Percentiles rank a stretch among this genome's conserved stretches.
Evolutionary conservation across 2,329 filamentous ascomycete genomes (phyloP).

Genomic region (Aplosporella prunicola): DNA sequence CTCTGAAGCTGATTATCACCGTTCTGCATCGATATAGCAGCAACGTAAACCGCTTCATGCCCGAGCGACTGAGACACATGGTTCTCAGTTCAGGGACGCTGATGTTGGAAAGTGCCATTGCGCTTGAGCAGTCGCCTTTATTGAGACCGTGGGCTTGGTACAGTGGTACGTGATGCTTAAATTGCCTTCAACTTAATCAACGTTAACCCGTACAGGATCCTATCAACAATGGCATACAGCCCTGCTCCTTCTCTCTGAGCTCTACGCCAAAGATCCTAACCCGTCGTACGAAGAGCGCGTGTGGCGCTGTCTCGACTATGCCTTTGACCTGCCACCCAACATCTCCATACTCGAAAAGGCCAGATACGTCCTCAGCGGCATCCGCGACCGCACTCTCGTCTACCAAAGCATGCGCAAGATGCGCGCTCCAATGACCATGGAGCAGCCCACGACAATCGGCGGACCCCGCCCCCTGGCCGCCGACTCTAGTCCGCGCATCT

Average conservation of each 20-base stretch:
- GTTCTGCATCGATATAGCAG: conserved; percentile 59
- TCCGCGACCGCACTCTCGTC: conserved; percentile 50
- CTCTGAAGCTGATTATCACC: conserved; percentile 56
- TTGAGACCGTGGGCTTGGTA: conserved; percentile 61
- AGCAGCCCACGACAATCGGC: conserved; percentile 18
- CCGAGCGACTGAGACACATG: conserved; percentile 53
- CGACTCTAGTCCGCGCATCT: conserved; percentile 5
- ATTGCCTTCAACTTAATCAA: no score
- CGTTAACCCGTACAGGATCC: conserved; percentile 46
- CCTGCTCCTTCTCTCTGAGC: conserved; percentile 57
- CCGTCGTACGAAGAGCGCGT: conserved; percentile 53
- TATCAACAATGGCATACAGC: conserved; percentile 65
- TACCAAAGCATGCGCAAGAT: conserved; percentile 52
- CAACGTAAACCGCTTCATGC: conserved; percentile 40
- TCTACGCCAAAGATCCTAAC: conserved; percentile 50
- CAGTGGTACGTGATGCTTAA: conserved; percentile 15
- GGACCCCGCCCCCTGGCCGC: conserved; percentile 8
- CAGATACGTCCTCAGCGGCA: conserved; percentile 50
- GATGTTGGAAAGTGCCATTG: conserved; percentile 46
- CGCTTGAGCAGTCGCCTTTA: conserved; percentile 43
- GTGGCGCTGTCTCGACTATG: conserved; percentile 62
- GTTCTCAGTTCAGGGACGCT: conserved; percentile 52
- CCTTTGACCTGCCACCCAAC: conserved; percentile 52
- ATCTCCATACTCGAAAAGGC: conserved; percentile 49
- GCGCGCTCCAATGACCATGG: conserved; percentile 42